Conservation (phyloP, 805 yeast genomes). For the Kuraishia floccosa region DNA sequence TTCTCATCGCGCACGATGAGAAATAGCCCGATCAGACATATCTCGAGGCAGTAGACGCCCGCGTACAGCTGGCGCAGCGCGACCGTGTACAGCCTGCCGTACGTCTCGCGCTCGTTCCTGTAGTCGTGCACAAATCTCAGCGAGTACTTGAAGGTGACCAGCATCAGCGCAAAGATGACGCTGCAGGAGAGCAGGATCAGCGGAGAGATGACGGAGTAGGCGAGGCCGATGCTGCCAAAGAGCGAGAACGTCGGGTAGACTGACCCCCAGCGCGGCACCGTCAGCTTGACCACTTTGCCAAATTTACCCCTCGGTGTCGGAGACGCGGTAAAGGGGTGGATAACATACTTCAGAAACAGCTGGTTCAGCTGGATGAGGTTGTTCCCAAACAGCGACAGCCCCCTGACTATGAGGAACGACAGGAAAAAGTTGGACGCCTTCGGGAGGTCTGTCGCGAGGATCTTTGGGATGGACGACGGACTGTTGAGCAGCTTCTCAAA, state of each 20-base stretch:
- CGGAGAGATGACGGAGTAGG: conserved; percentile 75
- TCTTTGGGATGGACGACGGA: conserved; percentile 62
- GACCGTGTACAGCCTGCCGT: conserved; percentile 60
- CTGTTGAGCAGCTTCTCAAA: conserved; percentile 49
- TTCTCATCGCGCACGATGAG: conserved; percentile 43
- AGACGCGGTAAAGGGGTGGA: conserved; percentile 26
- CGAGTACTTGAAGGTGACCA: conserved; percentile 62
- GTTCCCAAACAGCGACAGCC: conserved; percentile 66
- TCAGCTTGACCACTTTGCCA: conserved; percentile 27
- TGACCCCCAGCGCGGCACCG: conserved; percentile 64
- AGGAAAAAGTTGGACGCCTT: conserved; percentile 81
- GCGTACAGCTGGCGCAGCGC: conserved; percentile 70
- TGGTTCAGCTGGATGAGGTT: conserved; percentile 50
- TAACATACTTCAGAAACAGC: conserved; percentile 27
- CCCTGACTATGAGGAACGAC: conserved; percentile 64
- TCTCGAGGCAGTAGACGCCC: conserved; percentile 75
- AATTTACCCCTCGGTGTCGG: conserved; percentile 53
- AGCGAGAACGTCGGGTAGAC: conserved; percentile 69
- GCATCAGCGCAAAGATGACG: conserved; percentile 43
- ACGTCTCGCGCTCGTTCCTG: conserved; percentile 46
- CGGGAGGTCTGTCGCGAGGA: conserved; percentile 72
- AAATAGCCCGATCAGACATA: conserved; percentile 68
- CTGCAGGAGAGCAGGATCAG: conserved; percentile 51
- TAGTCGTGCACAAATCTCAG: conserved; percentile 44
- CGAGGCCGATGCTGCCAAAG: conserved; percentile 66